Evolutionary conservation across 148 eudicot species (phyloP), one percentile per base, ranked within the genome.

Genomic region (Rhododendron henanense): DNA sequence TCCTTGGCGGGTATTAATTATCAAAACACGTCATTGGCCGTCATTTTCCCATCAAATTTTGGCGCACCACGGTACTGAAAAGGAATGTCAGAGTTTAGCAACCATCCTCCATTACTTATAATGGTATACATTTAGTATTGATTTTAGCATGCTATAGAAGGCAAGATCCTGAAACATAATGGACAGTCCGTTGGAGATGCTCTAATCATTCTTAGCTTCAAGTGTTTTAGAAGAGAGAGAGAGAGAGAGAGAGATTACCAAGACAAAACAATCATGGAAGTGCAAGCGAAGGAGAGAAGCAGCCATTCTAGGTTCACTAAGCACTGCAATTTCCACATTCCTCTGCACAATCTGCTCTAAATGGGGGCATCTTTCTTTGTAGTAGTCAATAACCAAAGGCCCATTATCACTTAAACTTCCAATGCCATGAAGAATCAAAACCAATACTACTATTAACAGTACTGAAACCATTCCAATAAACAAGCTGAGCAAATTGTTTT

Each of bases 181-280:
- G 69, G 69, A 28, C 21, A 3, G 59, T 15, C 19, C 63, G 5
- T n/a, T 63, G 31, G 13, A n/a, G 33, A 65, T 65, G 3, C 73
- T n/a, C 73, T n/a, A 65, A 25, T 25, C 31, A 21, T 8, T 65
- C 31, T 53, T 18, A 18, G 79, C 35, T 23, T n/a, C 11, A 15
- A 1, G 10, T 51, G 65, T 16, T 39, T 16, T 21, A 51, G 51
- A 67, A 57, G 35, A 57, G 37, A 45, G 2, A 21, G 37, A 50
- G 11, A 51, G 53, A 18, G 71, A 21, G 45, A 55, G 19, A 78
- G 59, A 23, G 9, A 31, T 90, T 78, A 92, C 94, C 96, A 88
- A 71, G 63, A 93, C 96, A 87, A 94, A 94, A 61, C 95, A 94
- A 67, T 92, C 96, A 74, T 93, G 94, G 84, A 93, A 93, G 82